Evolutionary conservation across 2,329 filamentous ascomycete genomes (phyloP).

Genomic region (Penicillium verrucosum): DNA sequence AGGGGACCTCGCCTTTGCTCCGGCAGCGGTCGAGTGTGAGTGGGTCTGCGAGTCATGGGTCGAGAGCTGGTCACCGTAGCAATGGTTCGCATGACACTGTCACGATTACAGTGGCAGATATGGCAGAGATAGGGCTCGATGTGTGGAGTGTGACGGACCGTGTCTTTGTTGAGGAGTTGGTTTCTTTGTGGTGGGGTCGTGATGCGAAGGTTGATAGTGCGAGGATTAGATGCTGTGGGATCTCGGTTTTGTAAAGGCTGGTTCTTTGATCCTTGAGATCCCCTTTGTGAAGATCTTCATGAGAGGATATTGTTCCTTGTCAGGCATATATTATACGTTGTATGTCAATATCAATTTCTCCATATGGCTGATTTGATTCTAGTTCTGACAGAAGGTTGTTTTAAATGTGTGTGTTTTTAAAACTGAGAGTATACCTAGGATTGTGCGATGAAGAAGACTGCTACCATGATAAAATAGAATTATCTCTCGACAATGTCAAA

Average conservation of each 20-base stretch:
- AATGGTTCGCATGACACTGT: conserved; percentile 26
- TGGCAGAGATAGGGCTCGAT: conserved; percentile 49
- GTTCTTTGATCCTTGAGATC: background rate
- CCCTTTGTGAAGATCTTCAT: background rate
- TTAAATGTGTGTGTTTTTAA: too few species aligned
- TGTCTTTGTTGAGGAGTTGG: conserved; percentile 45
- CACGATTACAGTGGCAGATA: conserved; percentile 44
- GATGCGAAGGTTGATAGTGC: conserved; percentile 43
- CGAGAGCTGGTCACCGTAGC: background rate
- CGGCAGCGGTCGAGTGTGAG: conserved; percentile 15
- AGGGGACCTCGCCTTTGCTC: conserved; percentile 28
- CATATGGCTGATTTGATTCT: background rate
- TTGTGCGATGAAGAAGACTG: too few species aligned
- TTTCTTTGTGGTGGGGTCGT: conserved; percentile 47
- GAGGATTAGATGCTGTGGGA: conserved; percentile 48
- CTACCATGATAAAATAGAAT: background rate
- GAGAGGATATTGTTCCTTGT: background rate
- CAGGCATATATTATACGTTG: background rate
- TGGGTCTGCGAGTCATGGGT: background rate
- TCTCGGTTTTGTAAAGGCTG: conserved; percentile 40
- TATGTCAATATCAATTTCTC: background rate
- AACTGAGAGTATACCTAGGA: too few species aligned
- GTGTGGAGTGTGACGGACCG: conserved; percentile 49
- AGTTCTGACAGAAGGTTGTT: too few species aligned
- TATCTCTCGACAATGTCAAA: background rate